Percentiles rank a stretch among this genome's conserved stretches.
Evolutionary conservation across 768 basidiomycete species (phyloP).

Genomic region (Candolleomyces aberdarensis): DNA sequence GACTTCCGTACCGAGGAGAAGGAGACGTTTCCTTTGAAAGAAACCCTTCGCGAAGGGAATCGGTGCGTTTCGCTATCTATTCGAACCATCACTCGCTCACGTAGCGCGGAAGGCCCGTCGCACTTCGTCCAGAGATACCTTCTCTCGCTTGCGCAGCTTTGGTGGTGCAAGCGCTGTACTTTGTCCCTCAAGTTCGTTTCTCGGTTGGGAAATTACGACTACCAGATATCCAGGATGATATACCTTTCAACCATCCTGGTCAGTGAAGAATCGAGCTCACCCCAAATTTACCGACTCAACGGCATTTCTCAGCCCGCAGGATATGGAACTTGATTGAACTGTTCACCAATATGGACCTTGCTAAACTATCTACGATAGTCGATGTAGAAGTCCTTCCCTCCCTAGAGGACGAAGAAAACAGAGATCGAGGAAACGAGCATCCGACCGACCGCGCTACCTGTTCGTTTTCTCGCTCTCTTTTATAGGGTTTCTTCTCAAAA

Average conservation of each 20-base stretch:
- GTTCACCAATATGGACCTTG: slow-evolving; percentile 69
- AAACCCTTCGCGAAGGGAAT: slow-evolving; percentile 52
- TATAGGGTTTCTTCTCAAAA: background rate
- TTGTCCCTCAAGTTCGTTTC: slow-evolving; percentile 67
- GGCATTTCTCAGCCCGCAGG: slow-evolving; percentile 34
- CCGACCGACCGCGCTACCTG: slow-evolving; percentile 16
- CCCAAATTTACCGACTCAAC: background rate
- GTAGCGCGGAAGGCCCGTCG: slow-evolving; percentile 54
- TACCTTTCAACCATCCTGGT: slow-evolving; percentile 27
- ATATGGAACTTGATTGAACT: slow-evolving; percentile 62
- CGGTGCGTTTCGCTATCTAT: slow-evolving; percentile 38
- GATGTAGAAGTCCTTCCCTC: slow-evolving; percentile 48
- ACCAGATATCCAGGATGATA: slow-evolving; percentile 22
- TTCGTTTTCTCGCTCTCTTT: background rate
- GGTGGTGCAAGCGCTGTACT: slow-evolving; percentile 59
- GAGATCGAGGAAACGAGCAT: slow-evolving; percentile 21
- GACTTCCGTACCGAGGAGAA: slow-evolving; percentile 48
- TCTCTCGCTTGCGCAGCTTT: slow-evolving; percentile 57
- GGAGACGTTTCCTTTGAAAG: slow-evolving; percentile 50
- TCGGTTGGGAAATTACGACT: slow-evolving; percentile 30
- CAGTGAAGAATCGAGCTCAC: background rate
- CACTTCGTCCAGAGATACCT: slow-evolving; percentile 55
- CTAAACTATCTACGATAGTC: slow-evolving; percentile 52
- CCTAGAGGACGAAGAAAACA: slow-evolving; percentile 26
- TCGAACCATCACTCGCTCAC: background rate